A percentile compares a stretch with the other conserved stretches of the same genome.
Evolutionary conservation across 352 stramenopile genomes (phyloP).

Genomic region (Phytopythium cucurbitacearum): DNA sequence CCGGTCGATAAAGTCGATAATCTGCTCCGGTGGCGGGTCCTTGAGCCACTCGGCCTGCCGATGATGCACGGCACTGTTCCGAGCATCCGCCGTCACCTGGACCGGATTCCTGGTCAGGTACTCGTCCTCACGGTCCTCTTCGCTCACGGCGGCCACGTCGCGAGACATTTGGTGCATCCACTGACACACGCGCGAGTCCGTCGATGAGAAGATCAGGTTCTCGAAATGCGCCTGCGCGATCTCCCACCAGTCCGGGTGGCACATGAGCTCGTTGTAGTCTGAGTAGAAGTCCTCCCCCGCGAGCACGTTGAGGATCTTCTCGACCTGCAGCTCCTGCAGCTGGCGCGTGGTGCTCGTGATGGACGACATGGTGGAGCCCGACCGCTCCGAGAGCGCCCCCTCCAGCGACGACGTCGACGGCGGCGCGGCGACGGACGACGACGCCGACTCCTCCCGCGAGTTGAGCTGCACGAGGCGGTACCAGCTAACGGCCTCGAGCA

Average conservation of each 20-base stretch:
- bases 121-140: conserved; percentile 55
- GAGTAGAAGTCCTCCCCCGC: conserved; percentile 81
- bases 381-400: conserved; percentile 1
- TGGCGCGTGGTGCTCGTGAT: conserved; percentile 18
- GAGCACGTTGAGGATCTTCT: conserved; percentile 71
- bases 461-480: conserved; percentile 84
- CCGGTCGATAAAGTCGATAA: conserved; percentile 72
- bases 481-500: conserved; percentile 82
- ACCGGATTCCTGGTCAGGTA: conserved; percentile 6
- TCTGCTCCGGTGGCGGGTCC: conserved; percentile 64
- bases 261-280: conserved; percentile 81
- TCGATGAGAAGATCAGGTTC: conserved; percentile 73
- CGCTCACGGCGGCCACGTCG: conserved; percentile 53
- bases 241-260: conserved; percentile 72
- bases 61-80: background rate
- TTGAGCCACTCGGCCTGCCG: conserved; percentile 45
- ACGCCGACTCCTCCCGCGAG: conserved; percentile 55
- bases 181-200: conserved; percentile 66
- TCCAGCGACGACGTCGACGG: conserved; percentile 5
- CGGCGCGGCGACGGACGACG: conserved; percentile 34
- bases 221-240: conserved; percentile 85
- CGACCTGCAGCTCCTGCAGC: conserved; percentile 63
- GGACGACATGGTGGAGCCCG: conserved; percentile 13
- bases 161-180: conserved; percentile 61
- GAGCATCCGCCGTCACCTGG: background rate